Evolutionary conservation across 371 early-diverging fungal species (phyloP), one percentile per base, ranked within the genome.

Genomic region (Rhizopus sp.): DNA sequence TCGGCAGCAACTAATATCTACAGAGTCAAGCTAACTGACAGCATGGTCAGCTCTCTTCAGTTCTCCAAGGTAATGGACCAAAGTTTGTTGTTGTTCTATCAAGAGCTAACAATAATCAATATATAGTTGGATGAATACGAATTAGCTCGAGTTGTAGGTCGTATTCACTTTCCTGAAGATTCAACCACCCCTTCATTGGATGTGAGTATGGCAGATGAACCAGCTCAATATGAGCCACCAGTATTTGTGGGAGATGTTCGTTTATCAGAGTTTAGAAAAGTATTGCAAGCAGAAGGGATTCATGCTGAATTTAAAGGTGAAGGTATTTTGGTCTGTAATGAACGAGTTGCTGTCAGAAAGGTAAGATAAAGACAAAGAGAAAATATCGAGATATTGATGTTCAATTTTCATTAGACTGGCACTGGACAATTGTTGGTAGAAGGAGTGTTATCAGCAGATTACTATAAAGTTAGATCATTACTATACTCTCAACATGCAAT

Each of bases 1-100:
- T 92, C 93, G 0, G 87, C 94, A 5, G 93, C 93, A 3, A 86
- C 90, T 47, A 92, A 94, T 56, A 86, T 91, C 45, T 91, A 89
- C 64, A 85, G 85, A 50, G 85, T 90, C 23, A 71, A 84, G 62
- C 65, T 97, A 35, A 90, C 96, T 1, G 96, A 97, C 72, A 84
- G 93, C 32, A 81, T 97, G 23, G 84, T 94, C 50, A 88, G 86
- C 63, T 89, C 92, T 3, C 68, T 94, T 12, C 80, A 72, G 32
- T 84, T 93, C 63, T 80, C 90, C 13, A 83, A 83, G 76, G 88
- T 88, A 80, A 59, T 16, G 13, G 12, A 1, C 7, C 3, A 12
- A n/a, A 41, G 23, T 15, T n/a, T n/a, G n/a, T 41, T 6, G 15
- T 6, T 41, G 2, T 10, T 10, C 10, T 39, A 12, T 35, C 52